Conservation (phyloP, 108 stramenopile genomes). For the Nannochloropsis gaditana region DNA sequence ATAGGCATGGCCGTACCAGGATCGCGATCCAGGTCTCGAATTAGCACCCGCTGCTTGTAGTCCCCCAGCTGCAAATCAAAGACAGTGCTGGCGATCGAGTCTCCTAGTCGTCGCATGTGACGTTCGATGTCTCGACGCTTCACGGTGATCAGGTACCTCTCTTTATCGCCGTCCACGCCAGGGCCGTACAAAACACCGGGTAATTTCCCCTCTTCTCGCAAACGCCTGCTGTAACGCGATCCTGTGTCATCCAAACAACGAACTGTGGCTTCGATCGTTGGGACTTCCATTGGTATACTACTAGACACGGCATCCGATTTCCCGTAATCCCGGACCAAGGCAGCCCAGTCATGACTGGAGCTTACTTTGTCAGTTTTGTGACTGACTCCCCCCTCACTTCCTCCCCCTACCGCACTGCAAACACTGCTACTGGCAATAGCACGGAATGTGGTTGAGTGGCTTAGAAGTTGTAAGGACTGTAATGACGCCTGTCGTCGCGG, state of each 20-base stretch:
- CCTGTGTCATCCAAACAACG: neutral
- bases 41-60: neutral
- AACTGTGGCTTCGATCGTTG: neutral
- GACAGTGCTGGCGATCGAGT: neutral
- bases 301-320: neutral
- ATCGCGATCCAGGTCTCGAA: slow-evolving; percentile 16
- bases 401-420: too few relatives aligned
- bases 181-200: neutral
- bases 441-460: too few relatives aligned
- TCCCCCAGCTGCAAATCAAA: slow-evolving; percentile 15
- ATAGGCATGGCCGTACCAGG: neutral
- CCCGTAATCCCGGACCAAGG: slow-evolving; percentile 6
- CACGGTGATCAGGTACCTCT: neutral
- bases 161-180: neutral
- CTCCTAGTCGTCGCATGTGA: neutral
- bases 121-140: neutral
- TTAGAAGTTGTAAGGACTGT: too few relatives aligned
- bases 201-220: neutral
- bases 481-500: too few relatives aligned
- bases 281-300: neutral
- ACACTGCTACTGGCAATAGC: too few relatives aligned
- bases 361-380: too few relatives aligned
- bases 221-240: neutral
- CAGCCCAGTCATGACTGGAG: neutral
- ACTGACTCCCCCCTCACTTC: too few relatives aligned